Conservation (phyloP, 148 eudicot species). For the Vaccinium vitisidaea region DNA sequence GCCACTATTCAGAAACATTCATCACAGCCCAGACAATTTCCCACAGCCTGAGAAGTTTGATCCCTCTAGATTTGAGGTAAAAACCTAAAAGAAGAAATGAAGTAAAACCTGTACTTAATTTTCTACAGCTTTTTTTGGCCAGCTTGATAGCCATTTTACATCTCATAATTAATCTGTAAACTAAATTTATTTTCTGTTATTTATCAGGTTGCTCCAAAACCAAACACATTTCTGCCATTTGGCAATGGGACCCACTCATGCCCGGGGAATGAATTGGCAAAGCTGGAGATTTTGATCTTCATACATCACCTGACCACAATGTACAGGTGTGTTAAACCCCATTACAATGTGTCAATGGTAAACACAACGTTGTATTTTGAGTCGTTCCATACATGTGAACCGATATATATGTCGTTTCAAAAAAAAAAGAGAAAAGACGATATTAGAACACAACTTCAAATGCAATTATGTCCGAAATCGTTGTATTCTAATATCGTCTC, state of each 20-base stretch:
- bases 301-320: constrained; percentile 72
- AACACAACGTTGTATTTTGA: too few relatives aligned
- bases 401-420: too few relatives aligned
- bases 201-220: constrained; percentile 60
- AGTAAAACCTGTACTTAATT: not conserved
- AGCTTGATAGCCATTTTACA: not conserved
- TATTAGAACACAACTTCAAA: too few relatives aligned
- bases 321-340: constrained; percentile 46
- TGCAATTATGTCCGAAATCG: too few relatives aligned
- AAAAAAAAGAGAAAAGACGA: too few relatives aligned
- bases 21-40: constrained; percentile 65
- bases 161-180: constrained; percentile 8
- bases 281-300: constrained; percentile 57
- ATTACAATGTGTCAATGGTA: not conserved
- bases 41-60: constrained; percentile 68
- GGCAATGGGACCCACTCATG: constrained; percentile 73
- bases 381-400: too few relatives aligned
- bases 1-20: constrained; percentile 71
- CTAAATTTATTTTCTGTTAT: not conserved
- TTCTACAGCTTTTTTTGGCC: not conserved
- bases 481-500: too few relatives aligned
- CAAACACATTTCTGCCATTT: constrained; percentile 74
- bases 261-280: constrained; percentile 76
- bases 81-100: not conserved
- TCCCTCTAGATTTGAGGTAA: constrained; percentile 83